Conservation (phyloP, 2,329 filamentous ascomycete species). For the Decorospora gaudefroyi region DNA sequence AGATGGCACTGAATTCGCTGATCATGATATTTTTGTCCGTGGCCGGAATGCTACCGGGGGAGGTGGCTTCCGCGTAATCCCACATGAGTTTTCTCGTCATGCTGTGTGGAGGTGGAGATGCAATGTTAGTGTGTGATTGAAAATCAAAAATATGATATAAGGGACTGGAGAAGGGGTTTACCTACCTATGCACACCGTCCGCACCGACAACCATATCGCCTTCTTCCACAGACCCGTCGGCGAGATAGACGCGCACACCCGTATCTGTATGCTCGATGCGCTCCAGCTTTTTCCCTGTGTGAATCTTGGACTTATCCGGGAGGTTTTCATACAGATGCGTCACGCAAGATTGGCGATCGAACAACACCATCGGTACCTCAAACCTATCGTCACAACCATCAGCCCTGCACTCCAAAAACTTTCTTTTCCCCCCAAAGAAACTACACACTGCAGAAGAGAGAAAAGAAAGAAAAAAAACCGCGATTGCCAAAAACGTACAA, state of each 20-base stretch:
- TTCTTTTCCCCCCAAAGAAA: no score
- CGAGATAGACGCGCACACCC: constrained; percentile 21
- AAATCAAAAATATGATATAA: no score
- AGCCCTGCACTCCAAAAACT: no score
- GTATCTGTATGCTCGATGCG: constrained; percentile 20
- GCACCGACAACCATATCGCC: constrained; percentile 34
- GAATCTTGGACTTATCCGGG: constrained; percentile 25
- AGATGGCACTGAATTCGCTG: constrained; percentile 19
- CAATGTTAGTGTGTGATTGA: no score
- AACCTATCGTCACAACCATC: no score
- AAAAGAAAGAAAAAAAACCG: no score
- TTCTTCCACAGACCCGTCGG: constrained; percentile 21
- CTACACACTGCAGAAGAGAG: no score
- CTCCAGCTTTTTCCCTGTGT: constrained; percentile 15
- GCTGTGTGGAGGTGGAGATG: no score
- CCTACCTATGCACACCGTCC: constrained; percentile 31
- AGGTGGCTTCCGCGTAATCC: constrained; percentile 19
- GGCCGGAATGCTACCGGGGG: constrained; percentile 12
- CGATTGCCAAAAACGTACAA: constrained; percentile 2
- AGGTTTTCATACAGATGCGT: constrained; percentile 27
- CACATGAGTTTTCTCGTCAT: constrained; percentile 30
- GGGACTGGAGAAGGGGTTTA: no score
- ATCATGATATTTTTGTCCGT: constrained; percentile 19
- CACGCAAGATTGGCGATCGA: constrained; percentile 26
- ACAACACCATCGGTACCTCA: constrained; percentile 11